phyloP scores from a whole-genome alignment of 345 rosid genomes.

The Trapa incisa region DNA sequence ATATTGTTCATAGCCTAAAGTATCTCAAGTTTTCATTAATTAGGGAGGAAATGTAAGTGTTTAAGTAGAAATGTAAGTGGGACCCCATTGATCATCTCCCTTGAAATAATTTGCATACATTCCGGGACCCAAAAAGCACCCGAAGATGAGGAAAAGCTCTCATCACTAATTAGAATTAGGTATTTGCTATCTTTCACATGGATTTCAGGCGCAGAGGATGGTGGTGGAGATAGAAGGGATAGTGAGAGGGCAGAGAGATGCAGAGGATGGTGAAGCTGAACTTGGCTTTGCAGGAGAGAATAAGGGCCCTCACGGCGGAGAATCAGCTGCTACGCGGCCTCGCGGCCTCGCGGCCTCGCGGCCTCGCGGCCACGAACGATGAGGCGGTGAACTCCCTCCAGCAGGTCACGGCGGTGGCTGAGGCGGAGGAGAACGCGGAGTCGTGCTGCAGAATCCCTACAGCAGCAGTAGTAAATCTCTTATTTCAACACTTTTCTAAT shows the following conservation, averaged over 20 bases:
- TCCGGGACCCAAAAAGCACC: no score
- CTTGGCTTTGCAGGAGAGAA: conserved; percentile 56
- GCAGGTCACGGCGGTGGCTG: conserved; percentile 31
- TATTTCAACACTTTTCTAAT: no score
- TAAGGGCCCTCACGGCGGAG: conserved; percentile 36
- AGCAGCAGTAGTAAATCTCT: no score
- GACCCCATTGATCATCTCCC: not conserved
- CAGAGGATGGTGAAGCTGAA: conserved; percentile 37
- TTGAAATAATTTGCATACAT: no score
- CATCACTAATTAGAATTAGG: no score
- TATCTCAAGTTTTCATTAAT: no score
- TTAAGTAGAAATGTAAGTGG: no score
- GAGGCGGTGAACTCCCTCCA: conserved; percentile 50
- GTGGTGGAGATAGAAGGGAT: conserved; percentile 47
- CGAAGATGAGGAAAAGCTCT: no score
- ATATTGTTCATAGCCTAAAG: no score
- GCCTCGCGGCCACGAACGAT: conserved; percentile 56
- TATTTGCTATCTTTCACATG: no score
- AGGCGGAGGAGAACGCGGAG: conserved; percentile 26
- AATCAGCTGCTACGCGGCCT: conserved; percentile 56
- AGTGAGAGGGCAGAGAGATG: conserved; percentile 45
- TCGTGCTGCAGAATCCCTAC: conserved; percentile 29
- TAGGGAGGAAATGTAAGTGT: no score
- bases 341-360: conserved; percentile 57
- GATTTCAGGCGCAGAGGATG: conserved; percentile 36